Evolutionary conservation across 2,329 filamentous ascomycete genomes (phyloP).

Genomic region (Graphiopsis chlorocephala): DNA sequence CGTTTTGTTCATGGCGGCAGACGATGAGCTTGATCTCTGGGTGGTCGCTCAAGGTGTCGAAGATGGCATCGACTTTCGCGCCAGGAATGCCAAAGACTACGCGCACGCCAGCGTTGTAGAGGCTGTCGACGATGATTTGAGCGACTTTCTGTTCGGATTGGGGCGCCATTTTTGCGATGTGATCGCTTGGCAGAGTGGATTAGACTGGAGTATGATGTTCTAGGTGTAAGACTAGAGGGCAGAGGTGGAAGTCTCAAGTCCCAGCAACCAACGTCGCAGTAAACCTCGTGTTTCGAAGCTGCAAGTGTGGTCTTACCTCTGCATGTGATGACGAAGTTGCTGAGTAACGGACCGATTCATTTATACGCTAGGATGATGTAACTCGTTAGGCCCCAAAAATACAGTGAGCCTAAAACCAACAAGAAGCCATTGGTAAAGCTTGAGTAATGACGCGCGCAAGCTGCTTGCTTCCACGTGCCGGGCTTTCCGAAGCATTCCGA

Average conservation of each 20-base stretch:
- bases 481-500: not conserved
- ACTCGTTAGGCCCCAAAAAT: not conserved
- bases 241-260: not conserved
- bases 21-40: conserved; percentile 48
- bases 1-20: conserved; percentile 51
- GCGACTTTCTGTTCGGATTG: conserved; percentile 25
- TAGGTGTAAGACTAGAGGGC: not conserved
- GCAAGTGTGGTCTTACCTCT: not conserved
- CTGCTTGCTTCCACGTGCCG: not conserved
- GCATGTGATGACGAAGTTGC: not conserved
- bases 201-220: not conserved
- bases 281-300: not conserved
- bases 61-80: conserved; percentile 50
- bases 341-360: conserved; percentile 9
- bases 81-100: conserved; percentile 50
- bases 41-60: conserved; percentile 47
- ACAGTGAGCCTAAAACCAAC: not conserved
- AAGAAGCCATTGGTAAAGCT: conserved; percentile 1
- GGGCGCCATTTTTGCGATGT: not conserved
- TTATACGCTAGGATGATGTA: conserved; percentile 12
- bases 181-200: not conserved
- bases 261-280: not conserved
- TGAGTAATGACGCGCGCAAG: conserved; percentile 12
- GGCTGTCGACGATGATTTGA: conserved; percentile 34
- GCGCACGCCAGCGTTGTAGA: conserved; percentile 44